Conservation (phyloP, 1,284 basidiomycete species). For the Leccinum pallidistipes region DNA sequence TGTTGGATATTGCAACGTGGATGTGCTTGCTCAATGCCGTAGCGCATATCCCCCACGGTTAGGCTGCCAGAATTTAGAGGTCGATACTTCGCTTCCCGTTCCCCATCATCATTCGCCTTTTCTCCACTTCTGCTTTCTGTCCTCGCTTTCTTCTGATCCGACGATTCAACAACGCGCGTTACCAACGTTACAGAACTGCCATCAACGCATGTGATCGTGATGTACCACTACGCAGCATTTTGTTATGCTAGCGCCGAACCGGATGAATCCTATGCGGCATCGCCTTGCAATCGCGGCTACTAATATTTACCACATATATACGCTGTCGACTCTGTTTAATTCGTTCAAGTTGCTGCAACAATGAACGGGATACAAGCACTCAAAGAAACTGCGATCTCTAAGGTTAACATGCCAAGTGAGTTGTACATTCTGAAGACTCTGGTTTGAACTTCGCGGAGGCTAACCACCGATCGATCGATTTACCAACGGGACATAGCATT, state of each 20-base stretch:
- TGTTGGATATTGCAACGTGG: background rate
- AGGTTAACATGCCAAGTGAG: conserved; percentile 43
- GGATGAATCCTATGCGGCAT: background rate
- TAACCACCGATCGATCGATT: conserved; percentile 8
- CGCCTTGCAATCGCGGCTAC: background rate
- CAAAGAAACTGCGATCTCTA: conserved; percentile 34
- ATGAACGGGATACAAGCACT: conserved; percentile 37
- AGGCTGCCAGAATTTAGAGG: too few relatives aligned
- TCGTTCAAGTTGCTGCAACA: background rate
- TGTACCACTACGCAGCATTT: background rate
- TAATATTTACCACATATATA: background rate
- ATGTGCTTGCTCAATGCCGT: background rate
- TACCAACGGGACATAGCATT: conserved; percentile 36
- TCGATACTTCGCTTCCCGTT: background rate
- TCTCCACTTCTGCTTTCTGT: background rate
- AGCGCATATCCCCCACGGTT: too few relatives aligned
- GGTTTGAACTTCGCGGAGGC: background rate
- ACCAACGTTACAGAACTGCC: background rate
- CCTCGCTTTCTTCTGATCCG: background rate
- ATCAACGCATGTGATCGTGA: background rate
- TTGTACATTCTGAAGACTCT: background rate
- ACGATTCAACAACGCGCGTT: background rate
- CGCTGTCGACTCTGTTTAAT: background rate
- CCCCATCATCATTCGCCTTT: background rate
- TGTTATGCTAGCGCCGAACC: background rate